A percentile compares a stretch with the other conserved stretches of the same genome.
These are phyloP conservation scores for Saccharomycopsis amapae DNA, from an alignment of 805 yeast species.

Conservation along the genomic window DNA sequence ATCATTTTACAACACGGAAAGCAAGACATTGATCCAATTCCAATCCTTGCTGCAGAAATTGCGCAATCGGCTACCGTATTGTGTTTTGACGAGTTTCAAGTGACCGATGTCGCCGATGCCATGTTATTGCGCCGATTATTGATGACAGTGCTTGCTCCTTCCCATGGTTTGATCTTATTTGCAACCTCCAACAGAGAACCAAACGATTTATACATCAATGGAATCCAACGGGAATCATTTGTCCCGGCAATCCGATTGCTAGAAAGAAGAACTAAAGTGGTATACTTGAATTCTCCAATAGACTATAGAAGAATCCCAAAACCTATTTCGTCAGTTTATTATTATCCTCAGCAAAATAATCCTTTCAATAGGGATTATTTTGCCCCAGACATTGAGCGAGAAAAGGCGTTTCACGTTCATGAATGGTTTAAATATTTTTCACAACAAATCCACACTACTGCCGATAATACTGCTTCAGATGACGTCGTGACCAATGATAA, in stretches of 20 bases:
- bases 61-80: slow-evolving; percentile 69
- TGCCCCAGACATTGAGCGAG: slow-evolving; percentile 34
- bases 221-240: slow-evolving; percentile 86
- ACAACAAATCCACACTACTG: slow-evolving; percentile 36
- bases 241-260: slow-evolving; percentile 85
- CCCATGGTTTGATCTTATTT: slow-evolving; percentile 80
- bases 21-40: slow-evolving; percentile 70
- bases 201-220: slow-evolving; percentile 86
- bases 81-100: slow-evolving; percentile 97
- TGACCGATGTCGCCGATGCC: slow-evolving; percentile 97
- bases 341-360: slow-evolving; percentile 55
- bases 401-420: slow-evolving; percentile 55
- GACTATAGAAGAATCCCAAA: slow-evolving; percentile 87
- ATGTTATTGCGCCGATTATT: slow-evolving; percentile 81
- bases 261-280: slow-evolving; percentile 66
- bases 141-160: slow-evolving; percentile 56
- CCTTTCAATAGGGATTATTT: slow-evolving; percentile 27
- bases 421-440: slow-evolving; percentile 78
- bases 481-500: slow-evolving; percentile 19
- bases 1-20: slow-evolving; percentile 56
- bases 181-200: slow-evolving; percentile 96
- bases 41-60: slow-evolving; percentile 74
- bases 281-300: slow-evolving; percentile 80
- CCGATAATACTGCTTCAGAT: slow-evolving; percentile 29
- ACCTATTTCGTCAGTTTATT: slow-evolving; percentile 75